These are phyloP conservation scores for Aphanomyces euteiches DNA, from an alignment of 352 stramenopile genomes.

Conservation along the genomic window DNA sequence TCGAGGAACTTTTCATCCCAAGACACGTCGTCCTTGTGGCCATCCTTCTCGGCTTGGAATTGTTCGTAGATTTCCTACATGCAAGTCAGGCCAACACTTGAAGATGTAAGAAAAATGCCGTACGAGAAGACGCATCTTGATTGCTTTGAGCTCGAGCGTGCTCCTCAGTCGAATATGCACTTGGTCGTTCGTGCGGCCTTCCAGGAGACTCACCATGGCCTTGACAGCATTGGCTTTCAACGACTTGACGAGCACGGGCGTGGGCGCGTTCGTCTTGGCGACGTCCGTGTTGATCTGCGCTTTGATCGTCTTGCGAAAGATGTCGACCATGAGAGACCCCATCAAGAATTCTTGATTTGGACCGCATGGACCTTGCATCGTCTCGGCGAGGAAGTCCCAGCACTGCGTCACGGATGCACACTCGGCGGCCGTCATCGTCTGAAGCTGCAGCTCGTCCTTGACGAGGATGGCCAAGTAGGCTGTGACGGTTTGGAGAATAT, in stretches of 20 bases:
- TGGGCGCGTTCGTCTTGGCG: background rate
- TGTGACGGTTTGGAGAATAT: conserved; percentile 30
- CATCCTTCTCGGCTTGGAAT: conserved; percentile 26
- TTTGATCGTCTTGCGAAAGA: conserved; percentile 34
- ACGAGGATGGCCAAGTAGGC: conserved; percentile 33
- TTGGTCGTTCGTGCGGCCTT: conserved; percentile 30
- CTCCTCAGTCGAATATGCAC: conserved; percentile 22
- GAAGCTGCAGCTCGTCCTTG: conserved; percentile 33
- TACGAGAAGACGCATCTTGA: conserved; percentile 29
- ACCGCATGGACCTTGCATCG: conserved; percentile 34
- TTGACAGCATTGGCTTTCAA: conserved; percentile 35
- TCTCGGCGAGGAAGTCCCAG: conserved; percentile 34
- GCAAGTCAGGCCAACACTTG: too few species aligned
- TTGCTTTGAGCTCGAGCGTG: conserved; percentile 27
- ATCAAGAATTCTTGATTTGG: conserved; percentile 33
- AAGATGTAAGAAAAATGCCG: background rate
- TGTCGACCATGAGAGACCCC: conserved; percentile 33
- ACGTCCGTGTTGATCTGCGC: conserved; percentile 28
- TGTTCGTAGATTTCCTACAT: conserved; percentile 29
- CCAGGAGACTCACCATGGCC: conserved; percentile 32
- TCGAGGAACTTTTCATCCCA: conserved; percentile 26
- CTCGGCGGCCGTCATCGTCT: conserved; percentile 13
- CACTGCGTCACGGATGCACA: conserved; percentile 26
- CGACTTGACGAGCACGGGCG: conserved; percentile 22
- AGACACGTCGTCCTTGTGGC: conserved; percentile 5